Evolutionary conservation across 768 basidiomycete genomes (phyloP), one percentile per base, ranked within the genome.

Genomic region (Mycena floridula): DNA sequence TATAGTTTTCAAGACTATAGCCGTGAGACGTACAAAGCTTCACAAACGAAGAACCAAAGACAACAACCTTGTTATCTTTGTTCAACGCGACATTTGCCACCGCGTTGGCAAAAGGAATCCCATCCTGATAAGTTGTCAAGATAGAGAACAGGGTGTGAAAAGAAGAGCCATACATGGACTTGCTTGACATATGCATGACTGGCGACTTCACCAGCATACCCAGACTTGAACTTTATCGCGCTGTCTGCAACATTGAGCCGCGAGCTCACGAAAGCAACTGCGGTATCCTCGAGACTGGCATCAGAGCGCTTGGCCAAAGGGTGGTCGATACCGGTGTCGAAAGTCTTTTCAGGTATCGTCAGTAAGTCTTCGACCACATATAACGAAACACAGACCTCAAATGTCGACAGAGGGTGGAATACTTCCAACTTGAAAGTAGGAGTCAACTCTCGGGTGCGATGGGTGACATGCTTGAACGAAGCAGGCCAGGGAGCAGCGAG

Each of bases 321-420:
- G 42, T 51, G 58, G 44, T 59, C 54, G 21, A 63, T 48, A 18
- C 63, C 60, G 8, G 26, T 20, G n/a, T 46, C 49, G 39, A 46
- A 50, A 13, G 46, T 42, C 49, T 48, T 40, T n/a, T 1, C n/a
- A 3, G 13, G 38, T 16, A 15, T 24, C 15, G 23, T 24, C 23
- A 16, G 38, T 16, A 22, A 16, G 28, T 32, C 11, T 9, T 32
- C 16, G n/a, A 39, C 22, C 2, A 39, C 13, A 22, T 22, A 16
- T 20, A 25, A 43, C 28, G 7, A 13, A 23, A 32, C 13, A 38
- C 50, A 37, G 42, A 64, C 68, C 58, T 69, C 57, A 48, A 57
- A 68, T 8, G 59, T 60, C 25, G 64, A 66, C 13, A 48, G 51
- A 6, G 68, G 68, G 50, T 69, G 64, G 59, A 58, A 70, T 9